These are phyloP conservation scores for Glarea lozoyensis DNA, from an alignment of 495 filamentous ascomycete species.

Conservation along the genomic window DNA sequence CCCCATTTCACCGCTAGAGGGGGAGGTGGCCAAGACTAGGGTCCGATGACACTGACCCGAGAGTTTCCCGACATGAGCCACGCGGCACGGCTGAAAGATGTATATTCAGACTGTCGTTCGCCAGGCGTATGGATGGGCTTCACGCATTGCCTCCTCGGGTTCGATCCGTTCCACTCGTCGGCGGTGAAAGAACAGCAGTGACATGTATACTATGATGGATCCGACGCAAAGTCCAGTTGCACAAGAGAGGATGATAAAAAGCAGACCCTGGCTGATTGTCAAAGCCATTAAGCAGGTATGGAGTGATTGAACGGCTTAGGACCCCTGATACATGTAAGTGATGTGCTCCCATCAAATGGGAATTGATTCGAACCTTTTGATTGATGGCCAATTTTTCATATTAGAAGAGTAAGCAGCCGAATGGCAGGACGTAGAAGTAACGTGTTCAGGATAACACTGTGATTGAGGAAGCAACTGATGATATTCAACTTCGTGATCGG, in stretches of 20 bases:
- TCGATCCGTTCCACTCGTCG: background rate
- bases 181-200: conserved; percentile 1
- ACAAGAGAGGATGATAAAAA: conserved; percentile 8
- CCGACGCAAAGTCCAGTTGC: conserved; percentile 4
- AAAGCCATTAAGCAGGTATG: background rate
- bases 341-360: background rate
- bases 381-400: background rate
- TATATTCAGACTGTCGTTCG: background rate
- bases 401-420: conserved; percentile 2
- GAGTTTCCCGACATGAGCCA: too few relatives aligned
- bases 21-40: too few relatives aligned
- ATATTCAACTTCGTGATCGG: too few relatives aligned
- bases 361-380: background rate
- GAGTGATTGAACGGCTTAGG: background rate
- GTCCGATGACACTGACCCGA: too few relatives aligned
- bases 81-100: too few relatives aligned
- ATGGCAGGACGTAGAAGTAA: too few relatives aligned
- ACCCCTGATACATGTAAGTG: background rate
- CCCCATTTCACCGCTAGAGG: too few relatives aligned
- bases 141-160: background rate
- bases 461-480: too few relatives aligned
- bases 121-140: background rate
- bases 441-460: too few relatives aligned
- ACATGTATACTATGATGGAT: conserved; percentile 8
- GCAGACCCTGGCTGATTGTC: conserved; percentile 3